These are phyloP conservation scores for Linum trigynum DNA, from an alignment of 345 rosid genomes.

Conservation along the genomic window DNA sequence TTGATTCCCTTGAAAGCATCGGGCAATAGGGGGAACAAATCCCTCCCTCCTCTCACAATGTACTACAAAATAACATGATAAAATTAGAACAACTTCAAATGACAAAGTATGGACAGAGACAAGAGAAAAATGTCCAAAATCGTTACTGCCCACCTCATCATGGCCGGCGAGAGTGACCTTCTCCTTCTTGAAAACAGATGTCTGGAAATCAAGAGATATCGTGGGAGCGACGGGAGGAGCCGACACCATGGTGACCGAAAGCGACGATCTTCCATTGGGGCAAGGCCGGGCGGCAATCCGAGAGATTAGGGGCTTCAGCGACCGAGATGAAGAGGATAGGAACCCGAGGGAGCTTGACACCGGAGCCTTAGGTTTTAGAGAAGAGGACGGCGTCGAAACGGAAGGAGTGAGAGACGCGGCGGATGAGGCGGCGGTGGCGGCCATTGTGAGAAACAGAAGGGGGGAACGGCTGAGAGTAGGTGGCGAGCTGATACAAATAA, in stretches of 20 bases:
- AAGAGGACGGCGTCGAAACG: not conserved
- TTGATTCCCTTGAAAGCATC: constrained; percentile 82
- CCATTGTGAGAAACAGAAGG: not conserved
- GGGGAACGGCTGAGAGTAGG: not conserved
- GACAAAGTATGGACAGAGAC: not conserved
- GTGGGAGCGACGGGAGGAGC: not conserved
- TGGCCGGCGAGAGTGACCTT: constrained; percentile 11
- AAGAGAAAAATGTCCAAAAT: not conserved
- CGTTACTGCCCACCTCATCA: not conserved
- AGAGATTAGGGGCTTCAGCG: not conserved
- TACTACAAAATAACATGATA: constrained; percentile 28
- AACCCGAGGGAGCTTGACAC: not conserved
- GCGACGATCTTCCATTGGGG: not conserved
- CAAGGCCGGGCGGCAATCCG: not conserved
- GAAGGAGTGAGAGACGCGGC: not conserved
- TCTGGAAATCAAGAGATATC: constrained; percentile 9
- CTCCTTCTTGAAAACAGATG: constrained; percentile 10
- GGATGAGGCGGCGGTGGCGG: not conserved
- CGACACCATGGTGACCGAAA: not conserved
- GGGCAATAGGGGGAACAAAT: constrained; percentile 69
- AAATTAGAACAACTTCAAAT: not conserved
- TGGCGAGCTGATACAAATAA: not conserved
- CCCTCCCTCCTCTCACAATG: constrained; percentile 95
- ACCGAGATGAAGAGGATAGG: not conserved
- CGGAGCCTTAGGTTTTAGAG: not conserved